Evolutionary conservation across 2,329 filamentous ascomycete genomes (phyloP).

Genomic region (Fusarium brachygibbosum): DNA sequence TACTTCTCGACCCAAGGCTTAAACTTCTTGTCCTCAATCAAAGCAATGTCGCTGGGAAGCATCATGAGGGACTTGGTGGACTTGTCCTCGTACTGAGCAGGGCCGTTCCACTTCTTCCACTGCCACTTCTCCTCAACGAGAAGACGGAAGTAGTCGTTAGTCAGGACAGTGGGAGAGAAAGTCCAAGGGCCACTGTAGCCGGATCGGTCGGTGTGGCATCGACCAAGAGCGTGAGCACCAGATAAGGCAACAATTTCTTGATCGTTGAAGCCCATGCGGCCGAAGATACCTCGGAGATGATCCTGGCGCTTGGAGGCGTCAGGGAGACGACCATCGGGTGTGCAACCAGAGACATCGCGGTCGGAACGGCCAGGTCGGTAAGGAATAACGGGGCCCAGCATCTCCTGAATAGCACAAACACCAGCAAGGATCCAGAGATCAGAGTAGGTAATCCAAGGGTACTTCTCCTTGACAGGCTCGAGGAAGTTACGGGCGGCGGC

Average conservation of each 20-base stretch:
- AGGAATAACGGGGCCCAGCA: slow-evolving; percentile 88
- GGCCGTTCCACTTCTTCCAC: slow-evolving; percentile 91
- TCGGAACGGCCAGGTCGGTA: slow-evolving; percentile 90
- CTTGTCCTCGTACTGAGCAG: slow-evolving; percentile 89
- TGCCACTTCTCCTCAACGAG: slow-evolving; percentile 93
- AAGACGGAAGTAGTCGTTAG: slow-evolving; percentile 94
- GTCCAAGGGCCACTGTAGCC: slow-evolving; percentile 93
- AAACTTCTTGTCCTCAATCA: slow-evolving; percentile 91
- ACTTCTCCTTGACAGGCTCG: slow-evolving; percentile 87
- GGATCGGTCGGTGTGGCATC: slow-evolving; percentile 89
- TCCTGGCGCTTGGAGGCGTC: slow-evolving; percentile 82
- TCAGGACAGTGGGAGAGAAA: slow-evolving; percentile 90
- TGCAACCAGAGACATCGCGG: slow-evolving; percentile 84
- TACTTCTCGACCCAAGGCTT: slow-evolving; percentile 85
- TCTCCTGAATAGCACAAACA: slow-evolving; percentile 90
- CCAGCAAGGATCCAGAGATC: slow-evolving; percentile 96
- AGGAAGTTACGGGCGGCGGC: slow-evolving; percentile 91
- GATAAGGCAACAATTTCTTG: slow-evolving; percentile 93
- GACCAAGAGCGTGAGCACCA: slow-evolving; percentile 88
- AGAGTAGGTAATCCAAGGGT: slow-evolving; percentile 96
- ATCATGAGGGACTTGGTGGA: slow-evolving; percentile 93
- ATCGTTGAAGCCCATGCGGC: slow-evolving; percentile 98
- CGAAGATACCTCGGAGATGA: slow-evolving; percentile 92
- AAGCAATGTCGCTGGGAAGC: slow-evolving; percentile 90
- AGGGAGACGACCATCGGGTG: slow-evolving; percentile 88